Evolutionary conservation across 495 filamentous ascomycete genomes (phyloP).

Genomic region (Sporormia fimetaria): DNA sequence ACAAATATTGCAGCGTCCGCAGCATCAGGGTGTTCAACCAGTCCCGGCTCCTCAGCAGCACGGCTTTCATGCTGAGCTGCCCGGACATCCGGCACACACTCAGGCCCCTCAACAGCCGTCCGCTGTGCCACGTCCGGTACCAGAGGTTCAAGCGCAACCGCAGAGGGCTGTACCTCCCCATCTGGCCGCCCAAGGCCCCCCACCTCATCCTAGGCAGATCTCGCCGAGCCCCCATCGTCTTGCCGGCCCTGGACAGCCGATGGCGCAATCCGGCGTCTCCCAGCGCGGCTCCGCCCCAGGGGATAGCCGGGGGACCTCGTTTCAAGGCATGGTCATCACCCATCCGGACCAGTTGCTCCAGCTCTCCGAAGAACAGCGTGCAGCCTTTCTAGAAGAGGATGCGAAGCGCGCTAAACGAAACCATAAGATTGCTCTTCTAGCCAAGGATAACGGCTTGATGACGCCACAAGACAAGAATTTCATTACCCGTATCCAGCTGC

Average conservation of each 20-base stretch:
- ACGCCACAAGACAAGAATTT: constrained; percentile 99
- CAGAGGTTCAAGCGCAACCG: constrained; percentile 17
- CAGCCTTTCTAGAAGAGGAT: constrained; percentile 73
- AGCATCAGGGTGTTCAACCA: constrained; percentile 15
- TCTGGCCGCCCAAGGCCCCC: constrained; percentile 35
- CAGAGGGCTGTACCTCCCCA: constrained; percentile 23
- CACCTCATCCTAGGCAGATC: constrained; percentile 37
- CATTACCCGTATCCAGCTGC: constrained; percentile 92
- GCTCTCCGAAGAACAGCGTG: constrained; percentile 66
- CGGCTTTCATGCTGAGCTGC: constrained; percentile 23
- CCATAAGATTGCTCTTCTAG: constrained; percentile 92
- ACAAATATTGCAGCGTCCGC: constrained; percentile 34
- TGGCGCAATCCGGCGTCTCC: constrained; percentile 23
- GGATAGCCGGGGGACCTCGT: constrained; percentile 32
- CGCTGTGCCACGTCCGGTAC: constrained; percentile 40
- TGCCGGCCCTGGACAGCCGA: constrained; percentile 29
- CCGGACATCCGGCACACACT: constrained; percentile 33
- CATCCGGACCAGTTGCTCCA: constrained; percentile 64
- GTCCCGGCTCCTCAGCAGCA: constrained; percentile 10
- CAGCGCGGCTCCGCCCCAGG: constrained; percentile 25
- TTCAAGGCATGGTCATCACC: constrained; percentile 44
- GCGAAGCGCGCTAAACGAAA: constrained; percentile 93
- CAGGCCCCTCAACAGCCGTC: constrained; percentile 35
- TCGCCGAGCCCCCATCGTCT: constrained; percentile 41
- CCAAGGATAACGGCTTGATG: constrained; percentile 94